Conservation (phyloP, 2,329 filamentous ascomycete species). For the Ascochyta pisi region DNA sequence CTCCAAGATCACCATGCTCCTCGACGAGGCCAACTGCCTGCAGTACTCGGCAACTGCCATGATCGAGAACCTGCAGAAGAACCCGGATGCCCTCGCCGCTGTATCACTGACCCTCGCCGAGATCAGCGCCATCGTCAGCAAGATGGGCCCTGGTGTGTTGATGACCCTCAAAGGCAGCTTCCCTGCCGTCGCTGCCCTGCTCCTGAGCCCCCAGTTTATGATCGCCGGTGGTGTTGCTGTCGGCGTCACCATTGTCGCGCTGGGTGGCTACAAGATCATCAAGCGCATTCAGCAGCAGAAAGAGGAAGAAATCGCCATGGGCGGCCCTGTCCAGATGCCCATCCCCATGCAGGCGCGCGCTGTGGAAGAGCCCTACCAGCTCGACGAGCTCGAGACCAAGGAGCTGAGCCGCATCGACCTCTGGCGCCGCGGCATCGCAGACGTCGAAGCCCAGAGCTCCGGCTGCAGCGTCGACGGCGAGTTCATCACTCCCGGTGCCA, state of each 20-base stretch:
- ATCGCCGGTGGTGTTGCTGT: conserved; percentile 89
- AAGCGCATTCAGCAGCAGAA: conserved; percentile 73
- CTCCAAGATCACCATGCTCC: conserved; percentile 73
- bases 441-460: conserved; percentile 59
- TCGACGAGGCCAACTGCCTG: conserved; percentile 87
- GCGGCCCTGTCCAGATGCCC: conserved; percentile 23
- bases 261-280: conserved; percentile 97
- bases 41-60: conserved; percentile 84
- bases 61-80: conserved; percentile 80
- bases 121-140: conserved; percentile 79
- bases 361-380: conserved; percentile 40
- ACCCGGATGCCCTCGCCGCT: conserved; percentile 89
- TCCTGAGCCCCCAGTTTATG: conserved; percentile 90
- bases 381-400: conserved; percentile 64
- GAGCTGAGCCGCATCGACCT: conserved; percentile 66
- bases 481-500: conserved; percentile 67
- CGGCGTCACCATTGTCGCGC: conserved; percentile 92
- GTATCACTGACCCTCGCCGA: conserved; percentile 93
- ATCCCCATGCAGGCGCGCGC: conserved; percentile 23
- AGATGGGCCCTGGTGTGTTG: conserved; percentile 84
- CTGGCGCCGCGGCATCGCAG: conserved; percentile 70
- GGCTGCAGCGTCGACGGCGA: conserved; percentile 71
- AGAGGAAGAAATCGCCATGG: conserved; percentile 34
- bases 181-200: conserved; percentile 83
- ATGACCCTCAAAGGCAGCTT: conserved; percentile 78